These are phyloP conservation scores for Salix dunnii DNA, from an alignment of 345 rosid genomes.

Conservation along the genomic window DNA sequence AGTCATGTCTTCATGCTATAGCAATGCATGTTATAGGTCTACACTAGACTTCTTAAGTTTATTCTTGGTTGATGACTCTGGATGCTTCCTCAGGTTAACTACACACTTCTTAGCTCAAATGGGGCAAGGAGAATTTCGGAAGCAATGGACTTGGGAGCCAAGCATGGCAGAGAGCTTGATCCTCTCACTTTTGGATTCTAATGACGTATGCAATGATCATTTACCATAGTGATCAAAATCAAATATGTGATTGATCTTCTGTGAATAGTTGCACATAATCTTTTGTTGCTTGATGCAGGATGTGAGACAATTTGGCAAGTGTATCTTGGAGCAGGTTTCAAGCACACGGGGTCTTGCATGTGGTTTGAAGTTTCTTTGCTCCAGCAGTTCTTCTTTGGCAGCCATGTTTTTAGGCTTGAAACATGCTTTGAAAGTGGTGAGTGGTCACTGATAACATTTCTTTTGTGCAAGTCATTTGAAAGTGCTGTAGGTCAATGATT, in stretches of 20 bases:
- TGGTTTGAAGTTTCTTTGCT: slow-evolving; percentile 88
- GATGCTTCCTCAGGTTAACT: slow-evolving; percentile 58
- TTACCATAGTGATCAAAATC: not conserved
- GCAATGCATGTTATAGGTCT: slow-evolving; percentile 13
- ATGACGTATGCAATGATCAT: slow-evolving; percentile 55
- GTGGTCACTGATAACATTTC: slow-evolving; percentile 18
- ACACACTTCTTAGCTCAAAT: slow-evolving; percentile 63
- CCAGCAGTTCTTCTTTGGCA: slow-evolving; percentile 47
- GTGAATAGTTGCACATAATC: slow-evolving; percentile 3
- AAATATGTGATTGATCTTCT: slow-evolving; percentile 15
- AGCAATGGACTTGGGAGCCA: slow-evolving; percentile 95
- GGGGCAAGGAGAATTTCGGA: slow-evolving; percentile 57
- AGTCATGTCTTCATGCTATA: slow-evolving; percentile 8
- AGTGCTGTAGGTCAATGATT: not conserved
- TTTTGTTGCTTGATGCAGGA: slow-evolving; percentile 49
- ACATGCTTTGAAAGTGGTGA: slow-evolving; percentile 79
- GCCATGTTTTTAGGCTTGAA: slow-evolving; percentile 64
- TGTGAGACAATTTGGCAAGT: slow-evolving; percentile 80
- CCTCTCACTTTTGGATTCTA: slow-evolving; percentile 83
- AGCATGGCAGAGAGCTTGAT: slow-evolving; percentile 78
- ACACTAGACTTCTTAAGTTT: too few relatives aligned
- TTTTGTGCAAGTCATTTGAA: slow-evolving; percentile 10
- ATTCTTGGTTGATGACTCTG: not conserved
- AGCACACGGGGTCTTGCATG: slow-evolving; percentile 69
- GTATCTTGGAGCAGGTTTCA: slow-evolving; percentile 84